Percentiles rank a stretch among this genome's conserved stretches.
phyloP scores from a whole-genome alignment of 2,329 filamentous ascomycete genomes.

The Aspergillus luchuensis region DNA sequence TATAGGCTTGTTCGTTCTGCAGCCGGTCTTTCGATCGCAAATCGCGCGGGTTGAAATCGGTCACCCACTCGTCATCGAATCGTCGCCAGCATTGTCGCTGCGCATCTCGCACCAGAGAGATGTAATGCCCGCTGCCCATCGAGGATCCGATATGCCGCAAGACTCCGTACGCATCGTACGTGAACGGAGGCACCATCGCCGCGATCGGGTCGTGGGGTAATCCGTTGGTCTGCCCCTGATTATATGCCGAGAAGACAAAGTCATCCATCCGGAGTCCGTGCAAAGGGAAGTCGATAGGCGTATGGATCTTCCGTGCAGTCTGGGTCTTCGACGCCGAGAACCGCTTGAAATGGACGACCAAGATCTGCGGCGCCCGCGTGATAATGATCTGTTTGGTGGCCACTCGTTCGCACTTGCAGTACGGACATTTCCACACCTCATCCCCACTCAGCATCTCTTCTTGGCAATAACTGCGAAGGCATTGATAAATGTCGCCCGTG shows the following conservation, averaged over 20 bases:
- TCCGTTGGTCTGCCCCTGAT: conserved; percentile 46
- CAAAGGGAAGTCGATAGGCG: conserved; percentile 74
- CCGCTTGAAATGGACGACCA: conserved; percentile 76
- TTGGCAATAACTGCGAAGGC: conserved; percentile 68
- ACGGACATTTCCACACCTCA: conserved; percentile 71
- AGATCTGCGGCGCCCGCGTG: conserved; percentile 74
- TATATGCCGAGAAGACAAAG: conserved; percentile 57
- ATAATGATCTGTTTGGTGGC: conserved; percentile 72
- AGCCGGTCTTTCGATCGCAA: conserved; percentile 52
- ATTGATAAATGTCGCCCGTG: conserved; percentile 64
- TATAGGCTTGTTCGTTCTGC: conserved; percentile 66
- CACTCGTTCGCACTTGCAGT: conserved; percentile 68
- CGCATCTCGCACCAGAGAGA: conserved; percentile 66
- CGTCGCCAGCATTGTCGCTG: conserved; percentile 60
- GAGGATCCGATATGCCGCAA: conserved; percentile 72
- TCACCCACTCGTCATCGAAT: conserved; percentile 60
- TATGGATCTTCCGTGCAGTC: conserved; percentile 67
- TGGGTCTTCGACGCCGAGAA: conserved; percentile 61
- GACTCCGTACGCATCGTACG: conserved; percentile 85
- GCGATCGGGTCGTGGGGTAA: conserved; percentile 58
- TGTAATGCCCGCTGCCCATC: conserved; percentile 77
- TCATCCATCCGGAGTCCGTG: conserved; percentile 66
- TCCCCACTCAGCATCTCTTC: conserved; percentile 69
- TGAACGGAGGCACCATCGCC: conserved; percentile 58
- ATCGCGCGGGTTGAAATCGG: conserved; percentile 60